These are phyloP conservation scores for Odontarrhena argentea DNA, from an alignment of 345 rosid species.

Conservation along the genomic window DNA sequence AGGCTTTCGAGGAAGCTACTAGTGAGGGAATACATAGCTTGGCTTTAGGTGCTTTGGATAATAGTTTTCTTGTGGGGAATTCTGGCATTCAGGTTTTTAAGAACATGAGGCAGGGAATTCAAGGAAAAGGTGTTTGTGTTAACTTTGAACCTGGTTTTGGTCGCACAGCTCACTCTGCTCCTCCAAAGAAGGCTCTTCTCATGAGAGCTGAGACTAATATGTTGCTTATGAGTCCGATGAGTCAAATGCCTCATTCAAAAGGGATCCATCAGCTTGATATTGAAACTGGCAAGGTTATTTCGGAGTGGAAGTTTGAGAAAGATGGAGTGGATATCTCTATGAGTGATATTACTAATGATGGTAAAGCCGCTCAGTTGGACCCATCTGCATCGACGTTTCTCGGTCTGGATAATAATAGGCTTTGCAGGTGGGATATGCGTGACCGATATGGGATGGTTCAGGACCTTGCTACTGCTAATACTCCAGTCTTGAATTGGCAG, in stretches of 20 bases:
- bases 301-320: constrained; percentile 93
- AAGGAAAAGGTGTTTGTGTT: constrained; percentile 90
- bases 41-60: constrained; percentile 95
- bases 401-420: constrained; percentile 92
- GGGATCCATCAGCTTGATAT: constrained; percentile 97
- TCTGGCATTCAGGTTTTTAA: constrained; percentile 92
- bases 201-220: constrained; percentile 97
- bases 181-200: constrained; percentile 85
- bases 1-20: constrained; percentile 91
- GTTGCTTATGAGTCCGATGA: constrained; percentile 93
- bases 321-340: constrained; percentile 94
- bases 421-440: constrained; percentile 99
- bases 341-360: constrained; percentile 91
- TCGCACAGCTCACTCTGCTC: constrained; percentile 58
- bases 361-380: constrained; percentile 92
- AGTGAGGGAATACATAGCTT: constrained; percentile 92
- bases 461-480: constrained; percentile 64
- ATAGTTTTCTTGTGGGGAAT: constrained; percentile 92
- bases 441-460: constrained; percentile 89
- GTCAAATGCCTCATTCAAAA: constrained; percentile 62
- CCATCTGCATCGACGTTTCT: constrained; percentile 94
- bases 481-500: constrained; percentile 84
- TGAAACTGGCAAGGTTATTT: constrained; percentile 87
- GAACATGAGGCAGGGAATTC: constrained; percentile 89
- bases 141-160: constrained; percentile 60